Conservation (phyloP, 768 basidiomycete species). For the Termitomyces sp. region DNA sequence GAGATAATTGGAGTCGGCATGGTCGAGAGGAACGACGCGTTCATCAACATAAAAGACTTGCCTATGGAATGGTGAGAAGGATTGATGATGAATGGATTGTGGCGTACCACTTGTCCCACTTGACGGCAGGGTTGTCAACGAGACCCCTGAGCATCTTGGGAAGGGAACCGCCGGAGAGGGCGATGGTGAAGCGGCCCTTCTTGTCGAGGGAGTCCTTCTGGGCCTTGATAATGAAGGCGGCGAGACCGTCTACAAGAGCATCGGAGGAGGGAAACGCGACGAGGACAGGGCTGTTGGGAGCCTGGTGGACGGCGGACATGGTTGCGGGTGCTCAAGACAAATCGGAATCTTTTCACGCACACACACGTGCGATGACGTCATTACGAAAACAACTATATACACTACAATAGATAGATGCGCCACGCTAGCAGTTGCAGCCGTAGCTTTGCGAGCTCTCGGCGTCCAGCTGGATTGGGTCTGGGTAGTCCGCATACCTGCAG, state of each 20-base stretch:
- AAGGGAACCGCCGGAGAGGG: constrained; percentile 90
- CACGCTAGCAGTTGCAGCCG: constrained; percentile 79
- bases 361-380: constrained; percentile 4
- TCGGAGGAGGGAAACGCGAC: constrained; percentile 60
- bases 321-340: constrained; percentile 2
- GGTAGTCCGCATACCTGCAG: constrained; percentile 92
- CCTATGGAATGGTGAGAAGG: constrained; percentile 43
- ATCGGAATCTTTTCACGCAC: constrained; percentile 6
- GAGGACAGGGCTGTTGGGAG: constrained; percentile 68
- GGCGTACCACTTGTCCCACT: constrained; percentile 91
- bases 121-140: constrained; percentile 57
- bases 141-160: constrained; percentile 79
- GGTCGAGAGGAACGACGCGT: constrained; percentile 88
- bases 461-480: constrained; percentile 97
- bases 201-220: constrained; percentile 89
- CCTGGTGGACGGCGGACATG: constrained; percentile 41
- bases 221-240: constrained; percentile 78
- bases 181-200: constrained; percentile 88
- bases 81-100: constrained; percentile 4
- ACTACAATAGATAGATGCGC: constrained; percentile 8
- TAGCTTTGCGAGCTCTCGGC: constrained; percentile 88
- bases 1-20: constrained; percentile 88
- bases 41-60: constrained; percentile 98
- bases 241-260: constrained; percentile 62
- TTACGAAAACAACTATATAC: constrained; percentile 11